Conservation (phyloP, 1,284 basidiomycete genomes). For the Sporisorium graminicola region DNA sequence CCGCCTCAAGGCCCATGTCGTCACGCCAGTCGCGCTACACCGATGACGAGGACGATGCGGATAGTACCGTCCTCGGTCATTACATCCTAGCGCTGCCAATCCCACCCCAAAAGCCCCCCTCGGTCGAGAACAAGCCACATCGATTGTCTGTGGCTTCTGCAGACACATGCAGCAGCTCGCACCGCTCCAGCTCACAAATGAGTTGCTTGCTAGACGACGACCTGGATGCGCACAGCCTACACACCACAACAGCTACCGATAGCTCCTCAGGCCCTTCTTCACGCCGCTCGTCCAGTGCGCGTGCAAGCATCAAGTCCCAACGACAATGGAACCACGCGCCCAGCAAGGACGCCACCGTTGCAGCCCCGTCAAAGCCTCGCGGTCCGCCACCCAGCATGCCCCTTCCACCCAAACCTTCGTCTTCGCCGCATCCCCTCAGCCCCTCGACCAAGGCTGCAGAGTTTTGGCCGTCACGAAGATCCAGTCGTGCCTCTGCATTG, state of each 20-base stretch:
- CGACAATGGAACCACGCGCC: not conserved
- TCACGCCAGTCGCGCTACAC: not conserved
- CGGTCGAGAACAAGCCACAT: not conserved
- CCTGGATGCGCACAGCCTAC: conserved; percentile 22
- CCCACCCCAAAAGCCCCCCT: conserved; percentile 2
- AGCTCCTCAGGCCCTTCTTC: conserved; percentile 17
- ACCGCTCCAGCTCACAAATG: conserved; percentile 12
- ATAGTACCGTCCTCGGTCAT: conserved; percentile 40
- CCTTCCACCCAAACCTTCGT: conserved; percentile 29
- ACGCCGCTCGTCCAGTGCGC: conserved; percentile 2
- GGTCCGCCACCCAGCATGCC: conserved; percentile 41
- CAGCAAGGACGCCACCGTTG: not conserved
- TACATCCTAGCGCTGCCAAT: conserved; percentile 17
- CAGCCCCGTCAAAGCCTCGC: conserved; percentile 11
- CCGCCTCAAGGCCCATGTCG: not conserved
- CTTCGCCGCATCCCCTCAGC: conserved; percentile 8
- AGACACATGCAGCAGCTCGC: conserved; percentile 20
- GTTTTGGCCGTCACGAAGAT: conserved; percentile 11
- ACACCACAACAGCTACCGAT: conserved; percentile 17
- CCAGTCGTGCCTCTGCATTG: conserved; percentile 19
- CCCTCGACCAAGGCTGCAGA: conserved; percentile 1
- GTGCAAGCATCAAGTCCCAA: conserved; percentile 7
- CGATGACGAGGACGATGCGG: conserved; percentile 34
- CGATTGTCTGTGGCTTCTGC: conserved; percentile 17
- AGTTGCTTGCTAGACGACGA: conserved; percentile 24